Evolutionary conservation across 1,139 yeast genomes (phyloP).

Genomic region (Hansenula sp.): DNA sequence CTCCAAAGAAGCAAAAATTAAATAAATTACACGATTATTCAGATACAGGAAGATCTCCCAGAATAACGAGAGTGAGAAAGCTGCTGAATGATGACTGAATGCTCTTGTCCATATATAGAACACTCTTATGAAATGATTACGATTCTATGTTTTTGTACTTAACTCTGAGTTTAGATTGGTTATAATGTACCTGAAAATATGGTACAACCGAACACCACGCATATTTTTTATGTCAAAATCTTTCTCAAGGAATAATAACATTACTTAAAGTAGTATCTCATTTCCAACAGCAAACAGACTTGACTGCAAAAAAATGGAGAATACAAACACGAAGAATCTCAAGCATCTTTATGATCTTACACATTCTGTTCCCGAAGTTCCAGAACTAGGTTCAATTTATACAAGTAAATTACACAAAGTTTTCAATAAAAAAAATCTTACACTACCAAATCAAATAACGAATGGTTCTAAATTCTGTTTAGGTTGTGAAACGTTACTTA

Average conservation of each 20-base stretch:
- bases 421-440: slow-evolving; percentile 5
- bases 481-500: slow-evolving; percentile 38
- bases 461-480: slow-evolving; percentile 36
- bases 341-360: slow-evolving; percentile 15
- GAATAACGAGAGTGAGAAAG: background rate
- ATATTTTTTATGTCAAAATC: background rate
- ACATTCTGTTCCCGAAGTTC: slow-evolving; percentile 11
- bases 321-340: slow-evolving; percentile 5
- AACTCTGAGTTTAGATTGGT: no score
- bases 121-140: no score
- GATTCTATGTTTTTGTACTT: no score
- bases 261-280: no score
- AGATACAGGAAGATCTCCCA: background rate
- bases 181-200: background rate
- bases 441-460: slow-evolving; percentile 9
- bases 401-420: slow-evolving; percentile 8
- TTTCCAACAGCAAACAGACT: background rate
- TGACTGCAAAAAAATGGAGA: background rate
- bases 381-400: slow-evolving; percentile 10
- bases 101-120: no score
- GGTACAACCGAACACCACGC: background rate
- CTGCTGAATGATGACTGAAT: background rate
- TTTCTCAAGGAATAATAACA: no score
- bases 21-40: background rate
- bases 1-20: background rate